Percentiles rank a stretch among this genome's conserved stretches.
These are phyloP conservation scores for Teratosphaeria viscida DNA, from an alignment of 2,329 filamentous ascomycete genomes.

Conservation along the genomic window DNA sequence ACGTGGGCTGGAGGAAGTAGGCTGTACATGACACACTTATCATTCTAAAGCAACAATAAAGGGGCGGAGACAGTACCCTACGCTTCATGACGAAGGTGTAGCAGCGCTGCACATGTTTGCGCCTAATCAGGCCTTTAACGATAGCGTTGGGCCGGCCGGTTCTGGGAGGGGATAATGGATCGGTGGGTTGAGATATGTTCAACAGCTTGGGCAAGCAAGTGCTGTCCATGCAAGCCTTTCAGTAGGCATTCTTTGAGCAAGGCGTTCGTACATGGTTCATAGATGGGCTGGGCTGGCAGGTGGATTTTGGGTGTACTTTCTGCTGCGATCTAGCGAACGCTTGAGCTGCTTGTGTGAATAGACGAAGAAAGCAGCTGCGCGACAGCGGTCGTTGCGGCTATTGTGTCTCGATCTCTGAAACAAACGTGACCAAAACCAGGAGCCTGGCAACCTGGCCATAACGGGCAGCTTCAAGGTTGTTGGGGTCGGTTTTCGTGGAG, in stretches of 20 bases:
- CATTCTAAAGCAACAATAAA: not conserved
- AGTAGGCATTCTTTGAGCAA: not conserved
- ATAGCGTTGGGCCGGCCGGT: not conserved
- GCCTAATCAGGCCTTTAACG: not conserved
- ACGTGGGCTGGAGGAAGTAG: constrained; percentile 52
- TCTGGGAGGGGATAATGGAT: not conserved
- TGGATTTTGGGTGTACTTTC: not conserved
- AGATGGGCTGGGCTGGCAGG: not conserved
- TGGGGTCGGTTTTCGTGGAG: too few species aligned
- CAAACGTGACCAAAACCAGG: not conserved
- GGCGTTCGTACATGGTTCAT: not conserved
- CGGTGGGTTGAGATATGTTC: not conserved
- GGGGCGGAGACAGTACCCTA: not conserved
- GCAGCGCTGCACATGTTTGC: not conserved
- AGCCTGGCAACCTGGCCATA: not conserved
- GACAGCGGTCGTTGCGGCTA: not conserved
- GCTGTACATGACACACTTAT: not conserved
- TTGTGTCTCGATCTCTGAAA: too few species aligned
- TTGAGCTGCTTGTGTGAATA: not conserved
- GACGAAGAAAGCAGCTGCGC: not conserved
- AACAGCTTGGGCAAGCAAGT: not conserved
- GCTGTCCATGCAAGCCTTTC: not conserved
- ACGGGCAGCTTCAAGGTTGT: too few species aligned
- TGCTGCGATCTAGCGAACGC: not conserved
- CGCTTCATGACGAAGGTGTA: not conserved